Base-by-base conservation (phyloP, 1,284 basidiomycete genomes). In the Puccinia horiana region DNA sequence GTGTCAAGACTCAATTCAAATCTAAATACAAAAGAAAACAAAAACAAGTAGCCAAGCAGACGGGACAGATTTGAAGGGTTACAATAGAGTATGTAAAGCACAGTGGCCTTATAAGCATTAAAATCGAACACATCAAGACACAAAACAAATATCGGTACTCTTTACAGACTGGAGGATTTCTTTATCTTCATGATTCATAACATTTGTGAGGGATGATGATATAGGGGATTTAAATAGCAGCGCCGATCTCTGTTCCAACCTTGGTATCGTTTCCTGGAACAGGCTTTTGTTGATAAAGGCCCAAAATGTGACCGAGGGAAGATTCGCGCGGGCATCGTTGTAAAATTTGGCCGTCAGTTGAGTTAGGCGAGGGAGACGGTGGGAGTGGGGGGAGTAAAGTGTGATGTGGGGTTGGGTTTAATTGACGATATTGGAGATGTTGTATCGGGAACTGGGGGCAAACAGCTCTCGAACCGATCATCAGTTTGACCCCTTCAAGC, bases 351-450 rank as follows among this genome's bases (percentile, higher is more conserved):
- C 40, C 1, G 37, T 37, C 32, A 20, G 37, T 8, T n/a, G 63
- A 35, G 32, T 14, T 12, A 40, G 35, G 11, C 12, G 63, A 65
- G 11, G 63, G 37, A 2, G 37, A 35, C 35, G 40, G 35, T 42
- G 32, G 18, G 37, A 42, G 32, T 65, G 63, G 35, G 35, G 63
- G 63, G 4, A 65, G 18, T 23, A 42, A 65, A n/a, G 37, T 4
- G 32, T 65, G 37, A 2, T 14, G 63, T 18, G 32, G 9, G 12
- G 32, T 5, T n/a, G 63, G 37, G 2, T 20, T 29, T 18, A 65
- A 65, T 65, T 65, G 63, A n/a, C 63, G 63, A 65, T 65, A 65
- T 16, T 65, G 63, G 37, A 65, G 63, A 65, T 65, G 63, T 42
- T 65, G 63, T 42, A 65, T 14, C 2, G 63, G 63, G 32, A 20